Percentiles rank a stretch among this genome's conserved stretches.
These are phyloP conservation scores for Jatropha curcas DNA, from an alignment of 345 rosid genomes.

Conservation along the genomic window DNA sequence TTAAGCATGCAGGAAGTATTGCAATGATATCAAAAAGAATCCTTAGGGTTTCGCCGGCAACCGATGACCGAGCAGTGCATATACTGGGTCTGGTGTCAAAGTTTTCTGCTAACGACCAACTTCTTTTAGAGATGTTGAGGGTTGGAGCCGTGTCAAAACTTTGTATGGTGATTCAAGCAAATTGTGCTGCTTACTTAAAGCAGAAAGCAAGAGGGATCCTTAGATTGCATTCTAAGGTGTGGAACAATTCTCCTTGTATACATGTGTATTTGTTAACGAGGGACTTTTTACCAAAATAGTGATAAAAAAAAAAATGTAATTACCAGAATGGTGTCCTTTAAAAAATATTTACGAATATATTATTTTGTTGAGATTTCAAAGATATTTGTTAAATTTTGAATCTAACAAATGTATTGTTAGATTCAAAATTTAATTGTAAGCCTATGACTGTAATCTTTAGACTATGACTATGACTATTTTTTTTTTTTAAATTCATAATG, in stretches of 20 bases:
- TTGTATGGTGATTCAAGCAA: conserved; percentile 62
- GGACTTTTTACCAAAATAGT: no score
- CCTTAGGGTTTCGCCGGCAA: conserved; percentile 49
- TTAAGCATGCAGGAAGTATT: conserved; percentile 43
- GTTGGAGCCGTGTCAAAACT: conserved; percentile 64
- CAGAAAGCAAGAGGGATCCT: conserved; percentile 46
- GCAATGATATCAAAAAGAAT: conserved; percentile 54
- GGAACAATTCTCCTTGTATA: conserved; percentile 69
- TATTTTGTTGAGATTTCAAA: no score
- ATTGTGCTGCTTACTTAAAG: conserved; percentile 42
- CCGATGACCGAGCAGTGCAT: conserved; percentile 49
- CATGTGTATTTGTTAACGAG: conserved; percentile 48
- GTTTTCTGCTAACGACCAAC: conserved; percentile 31
- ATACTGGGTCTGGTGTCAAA: conserved; percentile 38
- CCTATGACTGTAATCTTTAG: no score
- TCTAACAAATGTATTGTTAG: no score
- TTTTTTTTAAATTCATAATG: no score
- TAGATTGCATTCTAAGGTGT: conserved; percentile 41
- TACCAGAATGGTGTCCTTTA: no score
- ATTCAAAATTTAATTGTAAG: no score
- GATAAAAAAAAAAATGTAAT: no score
- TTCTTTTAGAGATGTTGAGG: conserved; percentile 53
- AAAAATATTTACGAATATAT: no score
- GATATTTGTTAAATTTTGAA: no score
- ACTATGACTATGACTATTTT: no score